Conservation (phyloP, 371 early-diverging fungal genomes). For the Actinomortierella wolfii region DNA sequence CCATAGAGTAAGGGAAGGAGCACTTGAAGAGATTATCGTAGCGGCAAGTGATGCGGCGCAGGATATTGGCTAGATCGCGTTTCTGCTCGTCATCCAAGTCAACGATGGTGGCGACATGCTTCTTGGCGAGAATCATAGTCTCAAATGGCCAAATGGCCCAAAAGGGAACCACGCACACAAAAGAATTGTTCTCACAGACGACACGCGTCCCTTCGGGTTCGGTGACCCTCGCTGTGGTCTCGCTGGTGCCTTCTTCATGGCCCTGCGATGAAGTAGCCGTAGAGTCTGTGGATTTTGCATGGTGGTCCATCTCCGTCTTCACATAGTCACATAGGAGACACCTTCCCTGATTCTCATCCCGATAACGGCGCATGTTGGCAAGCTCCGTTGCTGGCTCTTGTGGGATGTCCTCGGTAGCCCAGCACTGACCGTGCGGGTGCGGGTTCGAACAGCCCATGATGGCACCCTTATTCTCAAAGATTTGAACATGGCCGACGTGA, state of each 20-base stretch:
- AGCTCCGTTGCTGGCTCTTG: conserved; percentile 79
- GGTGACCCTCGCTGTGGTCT: conserved; percentile 5
- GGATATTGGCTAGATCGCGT: conserved; percentile 72
- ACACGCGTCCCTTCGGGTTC: conserved; percentile 65
- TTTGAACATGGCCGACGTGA: conserved; percentile 77
- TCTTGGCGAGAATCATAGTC: conserved; percentile 78
- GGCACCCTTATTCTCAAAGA: conserved; percentile 97
- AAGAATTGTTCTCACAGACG: conserved; percentile 79
- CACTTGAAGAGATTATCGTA: conserved; percentile 93
- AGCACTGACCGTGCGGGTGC: conserved; percentile 91
- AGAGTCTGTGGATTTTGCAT: conserved; percentile 4
- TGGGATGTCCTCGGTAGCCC: conserved; percentile 87
- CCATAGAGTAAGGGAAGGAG: conserved; percentile 97
- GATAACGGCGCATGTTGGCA: conserved; percentile 58
- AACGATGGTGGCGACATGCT: conserved; percentile 62
- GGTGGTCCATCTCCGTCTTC: conserved; percentile 56
- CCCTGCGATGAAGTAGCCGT: background rate
- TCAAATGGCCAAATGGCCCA: conserved; percentile 98
- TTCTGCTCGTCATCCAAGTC: conserved; percentile 55
- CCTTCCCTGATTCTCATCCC: conserved; percentile 46
- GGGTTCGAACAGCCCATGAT: conserved; percentile 97
- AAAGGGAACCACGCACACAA: conserved; percentile 88
- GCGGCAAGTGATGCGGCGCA: conserved; percentile 74
- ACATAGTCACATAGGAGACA: conserved; percentile 87
- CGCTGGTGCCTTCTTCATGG: too few relatives aligned